Base-by-base conservation (phyloP, 495 filamentous ascomycete genomes). In the Xylaria cubensis region DNA sequence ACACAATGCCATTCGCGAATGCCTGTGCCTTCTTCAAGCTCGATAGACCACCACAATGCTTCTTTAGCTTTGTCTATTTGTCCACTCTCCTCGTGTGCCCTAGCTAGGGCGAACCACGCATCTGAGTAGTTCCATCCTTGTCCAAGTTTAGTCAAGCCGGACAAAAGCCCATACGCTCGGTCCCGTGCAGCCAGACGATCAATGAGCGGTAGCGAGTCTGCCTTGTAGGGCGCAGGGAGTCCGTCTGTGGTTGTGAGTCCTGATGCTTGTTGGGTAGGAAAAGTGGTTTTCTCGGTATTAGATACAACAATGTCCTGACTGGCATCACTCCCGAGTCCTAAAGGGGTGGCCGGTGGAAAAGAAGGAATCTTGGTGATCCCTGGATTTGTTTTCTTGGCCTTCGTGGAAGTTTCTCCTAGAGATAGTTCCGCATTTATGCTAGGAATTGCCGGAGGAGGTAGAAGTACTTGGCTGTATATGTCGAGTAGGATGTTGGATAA, bases 121-220 rank as follows among this genome's bases (percentile, higher is more conserved):
- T 97, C 96, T n/a, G 91, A 90, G 76, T 91, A 88, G 79, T 97
- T 93, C 97, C 97, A 98, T 6, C 94, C 95, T 36, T 82, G 85
- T n/a, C 94, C 94, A 3, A 93, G 87, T 82, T 92, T 95, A 2
- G 94, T 97, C 67, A 98, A 85, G 2, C 87, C 86, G 9, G 90
- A 91, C 0, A 99, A 87, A 55, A 98, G 86, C 15, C 89, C 91
- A 76, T 93, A 93, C 1, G 97, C 96, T 24, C 97, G 88, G 77
- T 98, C 95, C 39, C 94, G 88, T 36, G 93, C 92, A 19, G 92
- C 91, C n/a, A 96, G 86, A 21, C 92, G 88, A 77, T 94, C 92
- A 34, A 93, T 84, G 34, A 92, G 85, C 58, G 88, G 90, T 24
- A 92, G 86, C 13, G 85, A 86, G 51, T 83, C 82, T 5, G 84